phyloP scores from a whole-genome alignment of 192 early-diverging fungal genomes.

The Backusella australiensis region DNA sequence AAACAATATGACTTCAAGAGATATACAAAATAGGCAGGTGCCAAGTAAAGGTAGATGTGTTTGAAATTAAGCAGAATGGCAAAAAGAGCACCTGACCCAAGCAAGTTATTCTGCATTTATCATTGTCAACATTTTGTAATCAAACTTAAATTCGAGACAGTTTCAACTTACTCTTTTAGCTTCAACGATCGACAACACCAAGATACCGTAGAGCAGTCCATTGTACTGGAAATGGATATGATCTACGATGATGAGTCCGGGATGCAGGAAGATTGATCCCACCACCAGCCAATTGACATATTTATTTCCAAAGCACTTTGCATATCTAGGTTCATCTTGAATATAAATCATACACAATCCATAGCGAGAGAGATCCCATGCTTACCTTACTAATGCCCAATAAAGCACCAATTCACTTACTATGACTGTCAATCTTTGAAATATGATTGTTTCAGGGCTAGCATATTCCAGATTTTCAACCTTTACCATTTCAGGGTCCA shows the following conservation, averaged over 20 bases:
- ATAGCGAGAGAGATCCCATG: background rate
- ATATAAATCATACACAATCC: background rate
- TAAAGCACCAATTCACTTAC: constrained; percentile 79
- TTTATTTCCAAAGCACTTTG: constrained; percentile 22
- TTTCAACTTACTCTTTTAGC: constrained; percentile 56
- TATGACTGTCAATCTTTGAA: constrained; percentile 84
- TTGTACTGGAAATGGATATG: constrained; percentile 98
- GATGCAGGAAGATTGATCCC: constrained; percentile 62
- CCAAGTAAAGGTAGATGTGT: constrained; percentile 91
- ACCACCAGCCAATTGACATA: constrained; percentile 44
- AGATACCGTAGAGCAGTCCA: constrained; percentile 86
- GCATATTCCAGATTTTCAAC: constrained; percentile 68
- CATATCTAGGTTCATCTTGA: constrained; percentile 14
- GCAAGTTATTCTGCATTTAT: constrained; percentile 46
- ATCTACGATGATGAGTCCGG: constrained; percentile 84
- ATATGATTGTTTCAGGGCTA: constrained; percentile 64
- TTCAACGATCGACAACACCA: constrained; percentile 74
- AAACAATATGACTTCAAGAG: constrained; percentile 79
- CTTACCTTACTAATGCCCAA: constrained; percentile 58
- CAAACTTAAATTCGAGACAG: background rate
- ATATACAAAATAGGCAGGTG: constrained; percentile 93
- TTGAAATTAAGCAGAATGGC: constrained; percentile 93
- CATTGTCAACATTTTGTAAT: background rate
- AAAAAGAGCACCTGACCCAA: constrained; percentile 76
- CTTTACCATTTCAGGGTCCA: constrained; percentile 76